Conservation (phyloP, 192 early-diverging fungal genomes). For the Phycomyces nitens region DNA sequence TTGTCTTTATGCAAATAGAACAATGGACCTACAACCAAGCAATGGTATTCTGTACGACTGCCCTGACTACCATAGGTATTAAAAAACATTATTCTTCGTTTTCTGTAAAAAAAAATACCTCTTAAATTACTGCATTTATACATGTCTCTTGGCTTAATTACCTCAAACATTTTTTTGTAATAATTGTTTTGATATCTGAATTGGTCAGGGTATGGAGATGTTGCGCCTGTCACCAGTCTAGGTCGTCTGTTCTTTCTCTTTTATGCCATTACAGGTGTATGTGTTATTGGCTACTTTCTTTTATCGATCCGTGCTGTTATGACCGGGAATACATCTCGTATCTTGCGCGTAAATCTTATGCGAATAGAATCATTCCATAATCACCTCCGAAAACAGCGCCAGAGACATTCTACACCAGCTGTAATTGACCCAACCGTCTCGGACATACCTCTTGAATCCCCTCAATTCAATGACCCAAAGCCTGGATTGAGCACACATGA, state of each 20-base stretch:
- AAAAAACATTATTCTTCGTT: neutral
- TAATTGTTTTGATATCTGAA: neutral
- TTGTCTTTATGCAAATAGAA: slow-evolving; percentile 3
- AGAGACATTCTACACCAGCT: neutral
- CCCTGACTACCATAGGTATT: slow-evolving; percentile 7
- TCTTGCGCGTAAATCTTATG: slow-evolving; percentile 8
- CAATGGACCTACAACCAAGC: slow-evolving; percentile 10
- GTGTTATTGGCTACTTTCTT: slow-evolving; percentile 10
- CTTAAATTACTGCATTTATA: neutral
- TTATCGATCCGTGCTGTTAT: slow-evolving; percentile 8
- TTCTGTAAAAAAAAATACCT: neutral
- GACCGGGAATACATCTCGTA: neutral
- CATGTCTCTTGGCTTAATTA: no score
- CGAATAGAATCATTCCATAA: slow-evolving; percentile 4
- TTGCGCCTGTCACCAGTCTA: neutral
- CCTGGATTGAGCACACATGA: neutral
- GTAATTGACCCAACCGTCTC: neutral
- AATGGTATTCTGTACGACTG: slow-evolving; percentile 6
- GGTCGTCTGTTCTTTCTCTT: slow-evolving; percentile 10
- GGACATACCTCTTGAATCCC: neutral
- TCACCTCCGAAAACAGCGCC: neutral
- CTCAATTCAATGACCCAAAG: neutral
- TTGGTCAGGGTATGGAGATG: slow-evolving; percentile 7
- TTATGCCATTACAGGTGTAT: slow-evolving; percentile 1
- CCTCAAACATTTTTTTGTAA: no score